Percentiles rank a stretch among this genome's conserved stretches.
These are phyloP conservation scores for Melastoma malabathricum DNA, from an alignment of 345 rosid species.

Conservation along the genomic window DNA sequence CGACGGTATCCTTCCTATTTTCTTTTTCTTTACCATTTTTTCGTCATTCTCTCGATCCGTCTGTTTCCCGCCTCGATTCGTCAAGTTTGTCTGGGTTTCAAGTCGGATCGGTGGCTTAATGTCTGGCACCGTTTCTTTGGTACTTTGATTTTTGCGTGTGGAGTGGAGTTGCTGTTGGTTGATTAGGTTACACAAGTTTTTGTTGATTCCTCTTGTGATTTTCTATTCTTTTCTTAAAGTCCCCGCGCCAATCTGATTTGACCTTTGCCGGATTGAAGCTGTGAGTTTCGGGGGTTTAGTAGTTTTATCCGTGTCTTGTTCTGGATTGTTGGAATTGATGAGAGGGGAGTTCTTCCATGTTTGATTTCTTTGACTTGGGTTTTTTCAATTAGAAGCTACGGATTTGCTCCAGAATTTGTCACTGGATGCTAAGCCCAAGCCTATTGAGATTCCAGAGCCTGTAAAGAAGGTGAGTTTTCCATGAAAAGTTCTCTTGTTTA, in stretches of 20 bases:
- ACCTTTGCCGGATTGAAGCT: too few relatives aligned
- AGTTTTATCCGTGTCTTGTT: neutral
- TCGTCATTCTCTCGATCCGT: neutral
- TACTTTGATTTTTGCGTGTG: too few relatives aligned
- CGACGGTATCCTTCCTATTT: conserved; percentile 21
- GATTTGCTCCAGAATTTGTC: conserved; percentile 28
- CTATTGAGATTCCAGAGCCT: conserved; percentile 23
- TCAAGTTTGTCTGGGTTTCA: neutral
- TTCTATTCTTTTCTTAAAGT: too few relatives aligned
- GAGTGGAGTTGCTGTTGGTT: too few relatives aligned
- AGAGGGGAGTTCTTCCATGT: neutral
- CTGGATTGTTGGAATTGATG: neutral
- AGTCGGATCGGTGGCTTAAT: too few relatives aligned
- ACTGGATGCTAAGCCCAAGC: conserved; percentile 19
- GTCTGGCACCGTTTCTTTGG: too few relatives aligned
- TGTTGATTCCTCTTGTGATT: too few relatives aligned
- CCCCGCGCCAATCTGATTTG: too few relatives aligned
- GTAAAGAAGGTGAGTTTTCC: conserved; percentile 16
- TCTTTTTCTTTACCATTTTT: neutral
- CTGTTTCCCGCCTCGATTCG: neutral
- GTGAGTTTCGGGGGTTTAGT: too few relatives aligned
- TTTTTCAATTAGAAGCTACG: conserved; percentile 16
- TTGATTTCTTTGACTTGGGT: conserved; percentile 10
- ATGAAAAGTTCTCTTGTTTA: neutral
- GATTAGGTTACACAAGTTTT: too few relatives aligned